Evolutionary conservation across 140 eudicot genomes (phyloP).

Genomic region (Bidens hawaiensis): DNA sequence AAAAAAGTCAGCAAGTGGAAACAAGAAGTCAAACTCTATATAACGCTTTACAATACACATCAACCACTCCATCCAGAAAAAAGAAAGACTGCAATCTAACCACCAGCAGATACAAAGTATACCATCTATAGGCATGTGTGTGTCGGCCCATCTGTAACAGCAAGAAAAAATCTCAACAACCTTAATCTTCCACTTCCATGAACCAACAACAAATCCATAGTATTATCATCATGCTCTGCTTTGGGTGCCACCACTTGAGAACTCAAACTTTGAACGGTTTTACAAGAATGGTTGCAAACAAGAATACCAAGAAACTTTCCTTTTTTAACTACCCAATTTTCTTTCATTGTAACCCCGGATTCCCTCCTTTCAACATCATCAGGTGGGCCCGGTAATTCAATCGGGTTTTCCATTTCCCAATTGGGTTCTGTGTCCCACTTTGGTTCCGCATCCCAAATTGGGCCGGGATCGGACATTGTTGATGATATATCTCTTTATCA

Average conservation of each 20-base stretch:
- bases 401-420: constrained; percentile 76
- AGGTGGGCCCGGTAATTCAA: constrained; percentile 68
- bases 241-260: constrained; percentile 99
- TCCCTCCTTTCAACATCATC: constrained; percentile 47
- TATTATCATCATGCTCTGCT: constrained; percentile 93
- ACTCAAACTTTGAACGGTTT: constrained; percentile 95
- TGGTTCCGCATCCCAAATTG: constrained; percentile 97
- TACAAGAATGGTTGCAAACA: constrained; percentile 94
- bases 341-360: constrained; percentile 33
- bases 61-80: constrained; percentile 29
- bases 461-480: constrained; percentile 96
- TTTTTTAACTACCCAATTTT: constrained; percentile 75
- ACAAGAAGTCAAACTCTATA: constrained; percentile 19
- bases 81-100: constrained; percentile 31
- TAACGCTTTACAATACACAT: constrained; percentile 39
- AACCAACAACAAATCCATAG: constrained; percentile 83
- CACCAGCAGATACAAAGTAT: constrained; percentile 34
- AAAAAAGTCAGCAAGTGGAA: constrained; percentile 26
- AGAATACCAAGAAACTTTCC: constrained; percentile 90
- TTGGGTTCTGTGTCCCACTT: constrained; percentile 87
- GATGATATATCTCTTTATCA: constrained; percentile 96
- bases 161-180: constrained; percentile 72
- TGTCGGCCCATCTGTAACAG: constrained; percentile 81
- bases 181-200: constrained; percentile 84
- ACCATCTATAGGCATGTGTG: constrained; percentile 1